Conservation (phyloP, 2,329 filamentous ascomycete genomes). For the Laburnicola sp. region DNA sequence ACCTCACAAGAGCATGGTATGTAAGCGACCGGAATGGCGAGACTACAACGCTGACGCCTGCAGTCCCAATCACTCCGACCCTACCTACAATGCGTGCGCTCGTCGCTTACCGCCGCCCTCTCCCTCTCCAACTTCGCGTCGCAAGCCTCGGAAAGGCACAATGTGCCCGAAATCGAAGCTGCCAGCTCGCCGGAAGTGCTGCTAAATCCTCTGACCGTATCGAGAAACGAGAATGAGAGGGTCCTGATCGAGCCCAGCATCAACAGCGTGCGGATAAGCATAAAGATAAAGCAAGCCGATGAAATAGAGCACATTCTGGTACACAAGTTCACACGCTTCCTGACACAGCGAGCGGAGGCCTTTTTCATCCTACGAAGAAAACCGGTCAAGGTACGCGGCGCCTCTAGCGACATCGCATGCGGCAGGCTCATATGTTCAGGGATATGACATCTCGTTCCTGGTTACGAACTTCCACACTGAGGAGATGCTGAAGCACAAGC, state of each 20-base stretch:
- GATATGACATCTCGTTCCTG: slow-evolving; percentile 97
- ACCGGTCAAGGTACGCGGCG: slow-evolving; percentile 75
- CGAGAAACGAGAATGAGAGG: slow-evolving; percentile 95
- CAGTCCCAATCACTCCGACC: slow-evolving; percentile 95
- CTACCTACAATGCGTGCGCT: slow-evolving; percentile 94
- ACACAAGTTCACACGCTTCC: slow-evolving; percentile 96
- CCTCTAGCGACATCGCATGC: background rate
- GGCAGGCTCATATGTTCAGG: slow-evolving; percentile 56
- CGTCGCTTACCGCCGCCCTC: slow-evolving; percentile 89
- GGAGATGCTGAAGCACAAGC: slow-evolving; percentile 97
- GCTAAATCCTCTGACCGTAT: slow-evolving; percentile 84
- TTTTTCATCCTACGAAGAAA: slow-evolving; percentile 97
- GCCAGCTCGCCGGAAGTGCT: slow-evolving; percentile 90
- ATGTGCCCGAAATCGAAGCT: slow-evolving; percentile 96
- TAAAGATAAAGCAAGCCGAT: slow-evolving; percentile 99
- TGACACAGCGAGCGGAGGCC: slow-evolving; percentile 92
- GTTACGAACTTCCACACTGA: slow-evolving; percentile 99
- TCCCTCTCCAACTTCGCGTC: slow-evolving; percentile 97
- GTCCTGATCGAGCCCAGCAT: slow-evolving; percentile 95
- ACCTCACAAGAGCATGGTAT: slow-evolving; percentile 37
- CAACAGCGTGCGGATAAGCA: slow-evolving; percentile 95
- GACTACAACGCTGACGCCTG: slow-evolving; percentile 28
- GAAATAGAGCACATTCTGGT: slow-evolving; percentile 98
- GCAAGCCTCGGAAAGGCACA: slow-evolving; percentile 93
- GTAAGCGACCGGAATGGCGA: background rate